Percentiles rank a stretch among this genome's conserved stretches.
phyloP scores from a whole-genome alignment of 2,329 filamentous ascomycete genomes.

The Beauveria pseudobassiana region DNA sequence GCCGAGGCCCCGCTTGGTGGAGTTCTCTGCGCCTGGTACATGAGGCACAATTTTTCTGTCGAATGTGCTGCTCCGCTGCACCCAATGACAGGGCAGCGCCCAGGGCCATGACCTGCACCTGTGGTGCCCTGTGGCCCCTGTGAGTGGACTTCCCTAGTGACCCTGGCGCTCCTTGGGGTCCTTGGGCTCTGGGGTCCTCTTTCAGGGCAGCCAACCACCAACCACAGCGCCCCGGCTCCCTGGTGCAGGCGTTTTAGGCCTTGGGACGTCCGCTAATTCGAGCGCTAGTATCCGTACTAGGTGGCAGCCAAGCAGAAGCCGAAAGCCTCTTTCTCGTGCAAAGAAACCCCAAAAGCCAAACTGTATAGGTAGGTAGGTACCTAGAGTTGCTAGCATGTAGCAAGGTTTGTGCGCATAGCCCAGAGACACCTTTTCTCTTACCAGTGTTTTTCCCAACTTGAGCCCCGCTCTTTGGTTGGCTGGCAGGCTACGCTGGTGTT shows the following conservation, averaged over 20 bases:
- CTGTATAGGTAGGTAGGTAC: no score
- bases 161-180: not conserved
- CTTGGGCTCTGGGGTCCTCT: not conserved
- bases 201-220: not conserved
- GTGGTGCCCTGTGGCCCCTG: not conserved
- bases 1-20: no score
- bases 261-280: not conserved
- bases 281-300: not conserved
- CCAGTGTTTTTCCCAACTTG: not conserved
- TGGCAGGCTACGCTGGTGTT: not conserved
- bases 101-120: not conserved
- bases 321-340: no score
- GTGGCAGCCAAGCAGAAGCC: no score
- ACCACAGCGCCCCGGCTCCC: not conserved
- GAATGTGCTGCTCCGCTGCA: not conserved
- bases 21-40: no score
- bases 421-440: no score
- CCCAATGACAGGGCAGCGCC: not conserved
- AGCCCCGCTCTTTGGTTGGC: slow-evolving; percentile 5
- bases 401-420: no score
- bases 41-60: no score
- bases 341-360: no score
- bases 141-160: not conserved
- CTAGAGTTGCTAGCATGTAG: no score
- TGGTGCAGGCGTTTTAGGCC: not conserved